phyloP scores from a whole-genome alignment of 1,284 basidiomycete species.

The Leccinum laetum region DNA sequence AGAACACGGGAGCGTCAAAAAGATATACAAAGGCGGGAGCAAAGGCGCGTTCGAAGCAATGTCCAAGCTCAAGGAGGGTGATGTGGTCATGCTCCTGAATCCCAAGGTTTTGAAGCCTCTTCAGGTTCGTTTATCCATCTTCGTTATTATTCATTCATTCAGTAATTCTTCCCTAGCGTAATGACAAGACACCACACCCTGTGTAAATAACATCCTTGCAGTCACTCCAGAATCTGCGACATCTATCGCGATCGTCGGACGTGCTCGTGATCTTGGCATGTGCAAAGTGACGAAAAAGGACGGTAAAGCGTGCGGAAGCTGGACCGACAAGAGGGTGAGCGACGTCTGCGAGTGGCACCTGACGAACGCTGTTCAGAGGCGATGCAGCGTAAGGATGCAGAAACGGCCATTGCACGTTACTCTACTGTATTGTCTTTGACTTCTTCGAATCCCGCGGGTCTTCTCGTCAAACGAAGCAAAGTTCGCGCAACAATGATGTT shows the following conservation, averaged over 20 bases:
- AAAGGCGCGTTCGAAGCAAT: conserved; percentile 90
- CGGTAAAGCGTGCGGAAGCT: conserved; percentile 79
- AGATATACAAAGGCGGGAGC: conserved; percentile 84
- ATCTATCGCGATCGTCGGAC: conserved; percentile 84
- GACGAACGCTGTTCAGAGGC: conserved; percentile 74
- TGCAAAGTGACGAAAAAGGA: conserved; percentile 80
- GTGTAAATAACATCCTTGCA: conserved; percentile 77
- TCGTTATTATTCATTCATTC: neutral
- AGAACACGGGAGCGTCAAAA: conserved; percentile 52
- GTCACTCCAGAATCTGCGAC: conserved; percentile 83
- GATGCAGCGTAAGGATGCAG: too few relatives aligned
- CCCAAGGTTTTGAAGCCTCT: conserved; percentile 86
- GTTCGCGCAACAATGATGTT: too few relatives aligned
- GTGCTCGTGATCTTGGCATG: conserved; percentile 82
- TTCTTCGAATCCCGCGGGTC: too few relatives aligned
- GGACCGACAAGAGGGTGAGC: conserved; percentile 85
- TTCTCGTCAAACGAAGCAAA: too few relatives aligned
- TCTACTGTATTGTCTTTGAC: too few relatives aligned
- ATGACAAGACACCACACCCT: conserved; percentile 41
- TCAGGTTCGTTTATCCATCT: conserved; percentile 51
- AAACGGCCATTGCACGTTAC: too few relatives aligned
- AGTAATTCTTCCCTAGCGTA: neutral
- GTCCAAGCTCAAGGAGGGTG: conserved; percentile 84
- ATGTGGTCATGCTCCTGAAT: conserved; percentile 89
- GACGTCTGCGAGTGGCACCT: conserved; percentile 91